Conservation (phyloP, 2,329 filamentous ascomycete genomes). For the Hypomyces perniciosus region DNA sequence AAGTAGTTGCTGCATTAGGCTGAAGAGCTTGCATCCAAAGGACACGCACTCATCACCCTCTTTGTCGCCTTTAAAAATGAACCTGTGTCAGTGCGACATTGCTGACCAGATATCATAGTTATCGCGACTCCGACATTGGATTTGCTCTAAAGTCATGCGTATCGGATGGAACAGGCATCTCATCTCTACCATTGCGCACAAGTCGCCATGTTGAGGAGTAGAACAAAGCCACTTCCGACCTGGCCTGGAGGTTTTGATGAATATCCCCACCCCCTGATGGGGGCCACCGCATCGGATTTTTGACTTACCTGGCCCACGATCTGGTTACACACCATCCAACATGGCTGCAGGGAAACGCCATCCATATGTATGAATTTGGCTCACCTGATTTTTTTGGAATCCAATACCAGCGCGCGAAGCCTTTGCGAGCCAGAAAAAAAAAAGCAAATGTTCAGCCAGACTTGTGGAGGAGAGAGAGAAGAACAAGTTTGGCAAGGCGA, state of each 20-base stretch:
- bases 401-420: conserved; percentile 1
- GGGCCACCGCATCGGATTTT: neutral
- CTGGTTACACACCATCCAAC: conserved; percentile 2
- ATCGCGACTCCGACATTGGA: too few species aligned
- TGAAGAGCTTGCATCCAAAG: neutral
- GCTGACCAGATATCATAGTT: too few species aligned
- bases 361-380: neutral
- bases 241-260: too few species aligned
- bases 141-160: neutral
- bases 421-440: neutral
- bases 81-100: too few species aligned
- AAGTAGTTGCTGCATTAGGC: neutral
- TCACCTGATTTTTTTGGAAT: conserved; percentile 3
- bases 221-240: neutral
- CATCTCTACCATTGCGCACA: neutral
- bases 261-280: neutral
- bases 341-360: conserved; percentile 1
- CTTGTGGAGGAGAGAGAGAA: conserved; percentile 1
- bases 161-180: neutral
- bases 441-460: neutral
- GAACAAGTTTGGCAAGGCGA: neutral
- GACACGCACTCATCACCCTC: too few species aligned
- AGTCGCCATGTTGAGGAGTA: neutral
- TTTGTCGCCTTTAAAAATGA: too few species aligned
- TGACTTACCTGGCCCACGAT: conserved; percentile 2